Percentiles rank a stretch among this genome's conserved stretches.
Conservation (phyloP, 345 rosid species). For the Brassica juncea region DNA sequence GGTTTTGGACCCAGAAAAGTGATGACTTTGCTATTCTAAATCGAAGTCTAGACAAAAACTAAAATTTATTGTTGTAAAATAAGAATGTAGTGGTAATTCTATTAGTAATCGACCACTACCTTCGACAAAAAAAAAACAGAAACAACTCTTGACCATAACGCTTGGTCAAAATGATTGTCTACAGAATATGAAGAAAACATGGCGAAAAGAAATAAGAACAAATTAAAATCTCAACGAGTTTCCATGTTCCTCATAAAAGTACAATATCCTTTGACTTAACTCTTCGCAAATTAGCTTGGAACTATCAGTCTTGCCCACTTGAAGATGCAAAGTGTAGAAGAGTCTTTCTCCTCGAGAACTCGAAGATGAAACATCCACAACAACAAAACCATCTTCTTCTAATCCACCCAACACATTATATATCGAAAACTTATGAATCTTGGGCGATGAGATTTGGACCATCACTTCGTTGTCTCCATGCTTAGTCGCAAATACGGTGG, state of each 20-base stretch:
- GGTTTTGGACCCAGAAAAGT: background rate
- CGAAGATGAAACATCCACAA: conserved; percentile 61
- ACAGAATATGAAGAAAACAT: background rate
- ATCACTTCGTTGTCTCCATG: conserved; percentile 50
- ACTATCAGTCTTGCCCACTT: conserved; percentile 38
- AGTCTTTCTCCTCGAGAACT: conserved; percentile 52
- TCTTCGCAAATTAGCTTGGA: conserved; percentile 35
- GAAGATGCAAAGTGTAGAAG: conserved; percentile 59
- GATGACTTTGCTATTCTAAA: background rate
- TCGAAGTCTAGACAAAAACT: background rate
- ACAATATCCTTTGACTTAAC: conserved; percentile 44
- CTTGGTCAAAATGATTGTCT: background rate
- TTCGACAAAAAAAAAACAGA: background rate
- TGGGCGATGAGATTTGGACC: conserved; percentile 49
- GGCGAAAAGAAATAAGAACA: background rate
- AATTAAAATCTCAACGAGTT: conserved; percentile 22
- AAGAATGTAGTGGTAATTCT: background rate
- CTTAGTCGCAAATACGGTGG: conserved; percentile 46
- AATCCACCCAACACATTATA: conserved; percentile 44
- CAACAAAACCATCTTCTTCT: conserved; percentile 51
- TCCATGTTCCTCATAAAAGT: conserved; percentile 38
- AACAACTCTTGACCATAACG: background rate
- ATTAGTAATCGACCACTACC: background rate
- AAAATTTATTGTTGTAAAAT: background rate
- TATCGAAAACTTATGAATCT: conserved; percentile 42